These are phyloP conservation scores for Neofusicoccum kwambonambiense DNA, from an alignment of 2,329 filamentous ascomycete genomes.

Conservation along the genomic window DNA sequence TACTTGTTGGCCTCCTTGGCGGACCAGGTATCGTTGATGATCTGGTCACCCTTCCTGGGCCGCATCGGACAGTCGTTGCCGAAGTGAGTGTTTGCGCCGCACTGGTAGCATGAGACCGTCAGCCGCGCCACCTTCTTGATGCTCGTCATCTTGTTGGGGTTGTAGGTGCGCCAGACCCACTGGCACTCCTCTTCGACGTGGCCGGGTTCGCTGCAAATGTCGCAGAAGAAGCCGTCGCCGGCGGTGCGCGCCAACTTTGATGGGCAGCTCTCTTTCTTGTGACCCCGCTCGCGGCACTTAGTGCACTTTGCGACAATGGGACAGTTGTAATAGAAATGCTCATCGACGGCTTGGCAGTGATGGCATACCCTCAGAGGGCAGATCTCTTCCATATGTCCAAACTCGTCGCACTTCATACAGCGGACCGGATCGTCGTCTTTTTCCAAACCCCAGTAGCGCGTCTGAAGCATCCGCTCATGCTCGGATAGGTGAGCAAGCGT, in stretches of 20 bases:
- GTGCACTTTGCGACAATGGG: constrained; percentile 52
- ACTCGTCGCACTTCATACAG: constrained; percentile 42
- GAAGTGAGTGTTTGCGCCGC: constrained; percentile 57
- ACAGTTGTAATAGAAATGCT: constrained; percentile 53
- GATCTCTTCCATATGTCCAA: constrained; percentile 43
- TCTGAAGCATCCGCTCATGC: constrained; percentile 29
- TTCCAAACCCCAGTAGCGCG: constrained; percentile 40
- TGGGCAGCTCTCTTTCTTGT: constrained; percentile 51
- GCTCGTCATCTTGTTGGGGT: constrained; percentile 28
- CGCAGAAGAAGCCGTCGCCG: constrained; percentile 59
- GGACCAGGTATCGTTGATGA: constrained; percentile 17
- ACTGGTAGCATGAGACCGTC: constrained; percentile 56
- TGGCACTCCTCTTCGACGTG: constrained; percentile 63
- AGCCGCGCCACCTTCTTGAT: constrained; percentile 53
- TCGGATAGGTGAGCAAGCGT: constrained; percentile 4
- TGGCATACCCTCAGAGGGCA: constrained; percentile 45
- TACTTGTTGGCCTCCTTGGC: constrained; percentile 19
- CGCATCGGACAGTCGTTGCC: constrained; percentile 52
- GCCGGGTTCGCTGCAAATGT: constrained; percentile 55
- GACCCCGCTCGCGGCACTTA: constrained; percentile 64
- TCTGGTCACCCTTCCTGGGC: neutral
- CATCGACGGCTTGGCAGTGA: constrained; percentile 43
- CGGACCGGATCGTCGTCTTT: constrained; percentile 40
- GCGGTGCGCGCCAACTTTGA: constrained; percentile 56
- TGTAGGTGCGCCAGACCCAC: constrained; percentile 60